These are phyloP conservation scores for Panicum virgatum DNA, from an alignment of 202 grass and related monocot species.

Conservation along the genomic window DNA sequence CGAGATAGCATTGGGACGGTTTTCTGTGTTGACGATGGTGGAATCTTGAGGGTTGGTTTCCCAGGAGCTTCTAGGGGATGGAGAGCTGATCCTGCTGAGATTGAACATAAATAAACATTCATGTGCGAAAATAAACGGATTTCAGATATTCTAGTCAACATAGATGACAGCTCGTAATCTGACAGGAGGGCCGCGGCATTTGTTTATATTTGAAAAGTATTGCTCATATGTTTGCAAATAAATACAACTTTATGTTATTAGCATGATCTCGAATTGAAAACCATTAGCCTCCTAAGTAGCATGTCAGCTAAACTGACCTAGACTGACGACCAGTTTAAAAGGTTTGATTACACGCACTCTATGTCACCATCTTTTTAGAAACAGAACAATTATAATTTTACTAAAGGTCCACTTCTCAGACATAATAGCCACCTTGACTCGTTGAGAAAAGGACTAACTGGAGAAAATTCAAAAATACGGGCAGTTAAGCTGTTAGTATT, in stretches of 20 bases:
- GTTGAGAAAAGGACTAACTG: neutral
- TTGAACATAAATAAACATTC: too few species aligned
- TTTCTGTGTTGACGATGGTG: conserved; percentile 98
- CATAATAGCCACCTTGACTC: neutral
- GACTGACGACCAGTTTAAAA: neutral
- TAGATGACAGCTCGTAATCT: too few species aligned
- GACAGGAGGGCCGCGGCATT: neutral
- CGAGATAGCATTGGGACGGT: conserved; percentile 96
- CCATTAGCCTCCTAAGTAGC: neutral
- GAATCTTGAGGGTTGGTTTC: conserved; percentile 96
- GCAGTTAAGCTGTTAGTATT: neutral
- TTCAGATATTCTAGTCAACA: too few species aligned
- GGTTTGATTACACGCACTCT: neutral
- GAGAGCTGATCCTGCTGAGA: conserved; percentile 98
- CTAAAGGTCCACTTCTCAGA: conserved; percentile 1
- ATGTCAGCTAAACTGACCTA: conserved; percentile 2
- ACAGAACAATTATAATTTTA: neutral
- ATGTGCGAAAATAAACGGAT: neutral
- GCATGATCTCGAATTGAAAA: neutral
- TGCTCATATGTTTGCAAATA: neutral
- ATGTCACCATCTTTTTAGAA: neutral
- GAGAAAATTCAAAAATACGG: neutral
- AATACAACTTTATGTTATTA: neutral
- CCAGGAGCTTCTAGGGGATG: conserved; percentile 98
- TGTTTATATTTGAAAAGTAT: conserved; percentile 1